Evolutionary conservation across 768 basidiomycete genomes (phyloP), one percentile per base, ranked within the genome.

Genomic region (Galerina marginata): DNA sequence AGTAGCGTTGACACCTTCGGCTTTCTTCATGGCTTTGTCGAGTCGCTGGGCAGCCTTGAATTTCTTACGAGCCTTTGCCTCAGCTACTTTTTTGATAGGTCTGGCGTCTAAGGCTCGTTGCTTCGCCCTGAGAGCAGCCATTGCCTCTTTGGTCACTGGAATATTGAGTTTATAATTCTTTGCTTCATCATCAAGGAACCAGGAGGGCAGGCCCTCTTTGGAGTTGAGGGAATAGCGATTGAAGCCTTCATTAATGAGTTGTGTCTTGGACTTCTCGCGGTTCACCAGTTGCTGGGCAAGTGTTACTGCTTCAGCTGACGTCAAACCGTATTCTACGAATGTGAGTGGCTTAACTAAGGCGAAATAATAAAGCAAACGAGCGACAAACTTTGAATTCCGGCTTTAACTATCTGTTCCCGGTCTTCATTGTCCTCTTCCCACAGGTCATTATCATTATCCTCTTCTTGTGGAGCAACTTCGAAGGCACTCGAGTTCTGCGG

Each of bases 11-110:
- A 99, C 87, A 49, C 93, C 95, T 69, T 98, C 95, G 2, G 96
- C 97, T 76, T 95, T 99, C 79, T 93, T 96, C 84, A 93, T 86
- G 9, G 94, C 92, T 74, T 94, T 96, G 68, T 96, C 93, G 11
- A 98, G 77, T 48, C 88, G 83, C 65, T 92, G 91, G 11, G 85
- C 82, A 10, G 95, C 93, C 75, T 89, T 93, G 71, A 93, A 78
- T 78, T 98, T 98, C 78, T 99, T 99, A 62, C 97, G 86, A 29
- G 94, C 95, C 75, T 99, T 99, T 12, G 97, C 97, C 76, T 99
- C 97, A 9, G 96, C 97, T 6, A 99, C 86, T 81, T 99, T 99
- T 80, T 97, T 99, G 78, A 99, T 99, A 15, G 97, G 97, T 25
- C 97, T 87, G 1, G 96, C 95, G 71, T 99, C 95, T 50, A 99